phyloP scores from a whole-genome alignment of 805 yeast genomes.

The Priceomyces haplophilus region DNA sequence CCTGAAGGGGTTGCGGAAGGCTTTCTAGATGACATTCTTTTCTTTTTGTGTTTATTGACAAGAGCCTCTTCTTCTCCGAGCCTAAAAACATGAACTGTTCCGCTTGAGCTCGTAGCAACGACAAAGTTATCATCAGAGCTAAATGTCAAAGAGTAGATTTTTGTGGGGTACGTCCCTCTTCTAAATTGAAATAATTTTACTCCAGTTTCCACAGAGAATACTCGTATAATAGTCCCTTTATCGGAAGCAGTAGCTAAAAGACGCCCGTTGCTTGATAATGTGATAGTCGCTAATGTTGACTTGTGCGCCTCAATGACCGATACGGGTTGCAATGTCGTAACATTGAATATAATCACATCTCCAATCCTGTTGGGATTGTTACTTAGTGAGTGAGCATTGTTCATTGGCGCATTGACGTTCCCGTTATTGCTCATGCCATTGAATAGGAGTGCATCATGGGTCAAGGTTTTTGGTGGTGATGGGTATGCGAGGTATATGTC shows the following conservation, averaged over 20 bases:
- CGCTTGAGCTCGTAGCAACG: slow-evolving; percentile 84
- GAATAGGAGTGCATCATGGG: slow-evolving; percentile 41
- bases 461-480: slow-evolving; percentile 62
- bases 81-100: slow-evolving; percentile 89
- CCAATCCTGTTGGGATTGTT: slow-evolving; percentile 52
- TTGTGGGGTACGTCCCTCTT: slow-evolving; percentile 83
- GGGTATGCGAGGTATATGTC: slow-evolving; percentile 67
- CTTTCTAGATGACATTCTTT: slow-evolving; percentile 15
- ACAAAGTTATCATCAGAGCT: slow-evolving; percentile 66
- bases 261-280: slow-evolving; percentile 72
- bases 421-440: slow-evolving; percentile 41
- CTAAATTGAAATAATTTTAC: slow-evolving; percentile 67
- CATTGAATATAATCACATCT: slow-evolving; percentile 76
- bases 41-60: slow-evolving; percentile 34
- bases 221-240: slow-evolving; percentile 86
- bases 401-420: slow-evolving; percentile 37
- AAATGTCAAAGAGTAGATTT: slow-evolving; percentile 72
- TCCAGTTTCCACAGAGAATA: slow-evolving; percentile 69
- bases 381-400: slow-evolving; percentile 36
- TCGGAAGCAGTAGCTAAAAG: slow-evolving; percentile 84
- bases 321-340: slow-evolving; percentile 67
- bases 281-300: slow-evolving; percentile 63
- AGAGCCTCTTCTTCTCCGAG: slow-evolving; percentile 52
- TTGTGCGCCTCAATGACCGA: slow-evolving; percentile 87
- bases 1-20: slow-evolving; percentile 7